Conservation (phyloP, 2,329 filamentous ascomycete genomes). For the Penicillium brevicompactum region DNA sequence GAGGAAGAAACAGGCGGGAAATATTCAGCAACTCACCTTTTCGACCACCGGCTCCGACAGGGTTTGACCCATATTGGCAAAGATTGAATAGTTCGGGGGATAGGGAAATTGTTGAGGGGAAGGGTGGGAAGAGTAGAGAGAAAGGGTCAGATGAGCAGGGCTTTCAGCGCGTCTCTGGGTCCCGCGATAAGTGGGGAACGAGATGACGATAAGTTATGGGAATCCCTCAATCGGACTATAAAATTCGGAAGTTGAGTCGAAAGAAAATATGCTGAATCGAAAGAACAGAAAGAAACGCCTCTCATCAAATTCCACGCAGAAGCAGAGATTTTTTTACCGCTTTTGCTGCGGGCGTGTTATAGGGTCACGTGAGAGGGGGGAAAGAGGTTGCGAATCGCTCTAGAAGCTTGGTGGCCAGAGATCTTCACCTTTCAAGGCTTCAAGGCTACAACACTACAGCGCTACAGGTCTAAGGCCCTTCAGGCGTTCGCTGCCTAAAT, state of each 20-base stretch:
- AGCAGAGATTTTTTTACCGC: conserved; percentile 26
- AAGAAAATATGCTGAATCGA: background rate
- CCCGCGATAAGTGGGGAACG: conserved; percentile 28
- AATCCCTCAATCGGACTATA: background rate
- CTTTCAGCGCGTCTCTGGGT: conserved; percentile 29
- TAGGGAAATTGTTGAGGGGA: conserved; percentile 18
- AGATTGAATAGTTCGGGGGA: conserved; percentile 23
- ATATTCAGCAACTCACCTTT: conserved; percentile 69
- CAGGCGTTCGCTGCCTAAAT: background rate
- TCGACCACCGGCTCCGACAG: conserved; percentile 98
- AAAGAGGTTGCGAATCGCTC: background rate
- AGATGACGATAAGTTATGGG: conserved; percentile 9
- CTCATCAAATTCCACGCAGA: background rate
- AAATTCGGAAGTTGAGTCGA: background rate
- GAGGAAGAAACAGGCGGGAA: conserved; percentile 10
- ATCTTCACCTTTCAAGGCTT: too few species aligned
- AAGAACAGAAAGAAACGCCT: background rate
- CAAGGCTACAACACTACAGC: too few species aligned
- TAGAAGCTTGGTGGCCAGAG: too few species aligned
- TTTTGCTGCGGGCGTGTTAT: conserved; percentile 15
- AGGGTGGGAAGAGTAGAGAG: conserved; percentile 21
- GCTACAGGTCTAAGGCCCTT: background rate
- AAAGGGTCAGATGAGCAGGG: conserved; percentile 31
- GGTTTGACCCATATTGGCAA: conserved; percentile 87
- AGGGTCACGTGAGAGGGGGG: conserved; percentile 16